Evolutionary conservation across 2,329 filamentous ascomycete genomes (phyloP).

Genomic region (Sphaerulina musiva): DNA sequence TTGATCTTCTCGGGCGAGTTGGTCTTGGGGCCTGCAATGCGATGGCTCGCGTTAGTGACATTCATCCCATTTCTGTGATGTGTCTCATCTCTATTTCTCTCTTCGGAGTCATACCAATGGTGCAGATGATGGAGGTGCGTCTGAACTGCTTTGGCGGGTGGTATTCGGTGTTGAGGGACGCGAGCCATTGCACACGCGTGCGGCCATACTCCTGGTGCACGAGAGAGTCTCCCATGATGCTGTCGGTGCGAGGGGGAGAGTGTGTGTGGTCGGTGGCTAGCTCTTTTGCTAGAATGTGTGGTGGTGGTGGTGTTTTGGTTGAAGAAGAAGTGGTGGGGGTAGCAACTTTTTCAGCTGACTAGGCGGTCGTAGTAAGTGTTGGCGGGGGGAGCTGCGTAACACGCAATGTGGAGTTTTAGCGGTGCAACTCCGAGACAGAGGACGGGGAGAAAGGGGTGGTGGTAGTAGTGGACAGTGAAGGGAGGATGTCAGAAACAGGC

Average conservation of each 20-base stretch:
- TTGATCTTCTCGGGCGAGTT: slow-evolving; percentile 98
- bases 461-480: background rate
- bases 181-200: slow-evolving; percentile 63
- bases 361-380: background rate
- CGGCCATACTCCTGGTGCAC: slow-evolving; percentile 74
- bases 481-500: background rate
- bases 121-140: slow-evolving; percentile 96
- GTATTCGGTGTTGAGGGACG: slow-evolving; percentile 82
- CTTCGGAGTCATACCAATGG: slow-evolving; percentile 59
- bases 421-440: background rate
- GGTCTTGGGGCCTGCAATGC: slow-evolving; percentile 70
- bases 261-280: background rate
- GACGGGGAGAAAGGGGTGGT: background rate
- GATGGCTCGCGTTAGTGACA: too few relatives aligned
- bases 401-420: background rate
- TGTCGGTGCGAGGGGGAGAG: background rate
- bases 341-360: background rate
- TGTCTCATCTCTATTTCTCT: background rate
- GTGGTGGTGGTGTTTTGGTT: background rate
- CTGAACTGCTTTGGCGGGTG: slow-evolving; percentile 83
- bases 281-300: background rate
- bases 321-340: background rate
- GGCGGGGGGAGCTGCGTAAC: background rate
- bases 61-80: background rate
- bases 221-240: slow-evolving; percentile 63